Base-by-base conservation (phyloP, 768 basidiomycete species). In the Pleurotus giganteus region DNA sequence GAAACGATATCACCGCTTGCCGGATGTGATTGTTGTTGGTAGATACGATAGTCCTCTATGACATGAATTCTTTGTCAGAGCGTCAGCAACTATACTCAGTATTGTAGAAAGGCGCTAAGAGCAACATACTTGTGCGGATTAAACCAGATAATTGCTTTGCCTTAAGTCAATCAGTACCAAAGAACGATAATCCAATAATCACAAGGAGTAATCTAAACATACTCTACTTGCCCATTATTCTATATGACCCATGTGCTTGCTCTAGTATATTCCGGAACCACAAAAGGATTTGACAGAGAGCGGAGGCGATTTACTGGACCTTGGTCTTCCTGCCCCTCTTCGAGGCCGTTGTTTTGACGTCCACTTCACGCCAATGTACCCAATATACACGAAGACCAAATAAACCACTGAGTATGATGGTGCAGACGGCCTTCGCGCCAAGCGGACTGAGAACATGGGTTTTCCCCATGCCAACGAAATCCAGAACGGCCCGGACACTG, bases 251-350 rank as follows among this genome's bases (percentile, higher is more conserved):
- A 41, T 12, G 19, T 41, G 12, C n/a, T 11, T 7, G 2, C 19
- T 41, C 39, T n/a, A n/a, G n/a, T n/a, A n/a, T n/a, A n/a, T n/a
- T n/a, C n/a, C n/a, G n/a, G n/a, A n/a, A n/a, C n/a, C n/a, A n/a
- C n/a, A n/a, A n/a, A n/a, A n/a, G n/a, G n/a, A n/a, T n/a, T n/a
- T n/a, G n/a, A n/a, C n/a, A n/a, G n/a, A n/a, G n/a, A n/a, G n/a
- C n/a, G n/a, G n/a, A n/a, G n/a, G n/a, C n/a, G n/a, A n/a, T n/a
- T n/a, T 51, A 51, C 21, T 51, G 49, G n/a, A 28, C 11, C 21
- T 51, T 51, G 49, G 49, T 2, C 34, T 51, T 51, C 23, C 37
- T 51, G n/a, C 34, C 34, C 34, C 53, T 60, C 59, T 28, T 55
- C 59, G 2, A 15, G 15, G 29, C 29, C 19, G 21, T 19, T 37